These are phyloP conservation scores for Colletotrichum cuscutae DNA, from an alignment of 2,329 filamentous ascomycete species.

Conservation along the genomic window DNA sequence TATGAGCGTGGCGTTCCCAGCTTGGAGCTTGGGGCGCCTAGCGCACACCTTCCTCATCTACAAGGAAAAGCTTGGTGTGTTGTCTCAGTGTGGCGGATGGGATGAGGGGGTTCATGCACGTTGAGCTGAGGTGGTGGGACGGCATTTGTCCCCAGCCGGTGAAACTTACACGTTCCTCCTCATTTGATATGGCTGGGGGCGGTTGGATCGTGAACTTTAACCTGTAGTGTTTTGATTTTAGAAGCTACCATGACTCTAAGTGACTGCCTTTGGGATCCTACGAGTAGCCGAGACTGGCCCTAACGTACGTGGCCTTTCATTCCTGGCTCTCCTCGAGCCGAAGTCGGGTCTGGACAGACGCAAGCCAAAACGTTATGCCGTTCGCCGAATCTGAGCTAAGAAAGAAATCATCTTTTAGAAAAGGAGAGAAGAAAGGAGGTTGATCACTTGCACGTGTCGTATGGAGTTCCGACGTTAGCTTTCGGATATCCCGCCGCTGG, in stretches of 20 bases:
- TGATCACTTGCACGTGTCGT: no score
- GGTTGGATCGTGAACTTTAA: background rate
- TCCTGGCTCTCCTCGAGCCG: no score
- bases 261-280: background rate
- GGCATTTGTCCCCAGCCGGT: background rate
- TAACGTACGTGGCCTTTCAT: no score
- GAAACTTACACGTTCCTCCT: background rate
- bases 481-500: no score
- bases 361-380: no score
- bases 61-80: background rate
- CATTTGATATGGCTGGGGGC: background rate
- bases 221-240: background rate
- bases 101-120: background rate
- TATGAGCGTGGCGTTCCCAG: background rate
- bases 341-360: no score
- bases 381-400: no score
- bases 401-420: no score
- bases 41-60: background rate
- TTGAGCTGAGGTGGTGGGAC: background rate
- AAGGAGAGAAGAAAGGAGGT: no score
- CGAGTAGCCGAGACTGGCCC: no score
- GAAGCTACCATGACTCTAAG: background rate
- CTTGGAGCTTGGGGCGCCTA: background rate
- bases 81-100: background rate
- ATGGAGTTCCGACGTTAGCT: no score